These are phyloP conservation scores for Mycena maculata DNA, from an alignment of 768 basidiomycete species.

Conservation along the genomic window DNA sequence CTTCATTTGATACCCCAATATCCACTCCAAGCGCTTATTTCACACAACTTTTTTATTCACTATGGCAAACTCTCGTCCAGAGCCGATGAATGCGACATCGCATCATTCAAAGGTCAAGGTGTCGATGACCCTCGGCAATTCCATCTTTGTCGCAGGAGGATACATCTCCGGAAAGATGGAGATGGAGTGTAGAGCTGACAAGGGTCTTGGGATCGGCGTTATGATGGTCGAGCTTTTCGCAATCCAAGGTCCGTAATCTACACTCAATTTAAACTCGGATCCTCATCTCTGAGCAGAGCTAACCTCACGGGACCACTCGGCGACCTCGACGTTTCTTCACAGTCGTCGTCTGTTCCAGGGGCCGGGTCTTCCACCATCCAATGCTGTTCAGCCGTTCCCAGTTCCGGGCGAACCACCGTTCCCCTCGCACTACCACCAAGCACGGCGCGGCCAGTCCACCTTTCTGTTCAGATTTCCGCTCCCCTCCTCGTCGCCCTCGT, in stretches of 20 bases:
- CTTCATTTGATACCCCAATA: constrained; percentile 11
- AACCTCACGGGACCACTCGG: constrained; percentile 82
- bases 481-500: constrained; percentile 73
- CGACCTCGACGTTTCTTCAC: constrained; percentile 81
- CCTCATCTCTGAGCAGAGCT: constrained; percentile 61
- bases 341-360: constrained; percentile 82
- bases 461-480: constrained; percentile 86
- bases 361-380: constrained; percentile 84
- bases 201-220: constrained; percentile 75
- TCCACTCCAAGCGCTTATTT: neutral
- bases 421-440: constrained; percentile 75
- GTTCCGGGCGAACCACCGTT: constrained; percentile 67
- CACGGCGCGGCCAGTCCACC: constrained; percentile 79
- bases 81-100: constrained; percentile 86
- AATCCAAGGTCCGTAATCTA: constrained; percentile 66
- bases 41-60: constrained; percentile 11
- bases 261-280: constrained; percentile 13
- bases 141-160: constrained; percentile 73
- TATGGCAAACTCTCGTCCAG: constrained; percentile 43
- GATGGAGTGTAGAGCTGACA: constrained; percentile 82
- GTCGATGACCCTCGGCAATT: constrained; percentile 67
- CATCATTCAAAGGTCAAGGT: constrained; percentile 85
- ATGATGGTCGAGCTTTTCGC: constrained; percentile 86
- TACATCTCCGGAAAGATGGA: constrained; percentile 81
- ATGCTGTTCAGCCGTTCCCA: constrained; percentile 78